These are phyloP conservation scores for Cryptosporidium meleagridis DNA, from an alignment of 169 alveolate species.

Conservation along the genomic window DNA sequence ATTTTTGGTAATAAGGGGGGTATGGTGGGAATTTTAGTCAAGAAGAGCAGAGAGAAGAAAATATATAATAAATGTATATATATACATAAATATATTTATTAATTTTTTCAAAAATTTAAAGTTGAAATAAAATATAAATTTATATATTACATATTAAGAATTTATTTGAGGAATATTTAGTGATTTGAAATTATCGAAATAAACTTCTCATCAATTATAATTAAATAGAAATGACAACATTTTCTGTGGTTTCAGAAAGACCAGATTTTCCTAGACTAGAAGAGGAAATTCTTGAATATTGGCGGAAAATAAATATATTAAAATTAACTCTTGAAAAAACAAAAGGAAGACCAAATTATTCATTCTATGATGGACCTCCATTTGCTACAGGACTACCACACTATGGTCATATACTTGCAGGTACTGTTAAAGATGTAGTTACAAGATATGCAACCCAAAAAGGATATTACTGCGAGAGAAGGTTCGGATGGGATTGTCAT, in stretches of 20 bases:
- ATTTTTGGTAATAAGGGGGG: background rate
- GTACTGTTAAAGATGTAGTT: constrained; percentile 98
- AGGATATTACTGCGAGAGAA: constrained; percentile 95
- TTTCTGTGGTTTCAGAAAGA: constrained; percentile 83
- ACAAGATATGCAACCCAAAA: constrained; percentile 97
- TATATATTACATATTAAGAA: too few species aligned
- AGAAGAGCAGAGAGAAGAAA: too few species aligned
- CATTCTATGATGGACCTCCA: constrained; percentile 99
- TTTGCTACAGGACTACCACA: constrained; percentile 99
- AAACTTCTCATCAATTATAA: background rate
- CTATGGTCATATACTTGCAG: constrained; percentile 99
- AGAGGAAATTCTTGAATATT: constrained; percentile 85
- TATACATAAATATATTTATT: too few species aligned
- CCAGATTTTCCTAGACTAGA: constrained; percentile 91
- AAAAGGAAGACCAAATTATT: constrained; percentile 90
- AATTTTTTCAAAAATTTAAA: background rate
- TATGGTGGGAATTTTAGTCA: background rate
- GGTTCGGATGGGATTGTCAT: constrained; percentile 99
- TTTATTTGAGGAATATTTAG: background rate
- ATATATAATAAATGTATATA: too few species aligned
- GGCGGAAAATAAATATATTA: constrained; percentile 89
- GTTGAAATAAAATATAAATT: too few species aligned
- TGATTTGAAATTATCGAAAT: background rate
- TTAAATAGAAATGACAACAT: constrained; percentile 41
- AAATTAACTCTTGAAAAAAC: constrained; percentile 79